Percentiles rank a stretch among this genome's conserved stretches.
Evolutionary conservation across 331 rosid genomes (phyloP).

Genomic region (Spiraea crenata): DNA sequence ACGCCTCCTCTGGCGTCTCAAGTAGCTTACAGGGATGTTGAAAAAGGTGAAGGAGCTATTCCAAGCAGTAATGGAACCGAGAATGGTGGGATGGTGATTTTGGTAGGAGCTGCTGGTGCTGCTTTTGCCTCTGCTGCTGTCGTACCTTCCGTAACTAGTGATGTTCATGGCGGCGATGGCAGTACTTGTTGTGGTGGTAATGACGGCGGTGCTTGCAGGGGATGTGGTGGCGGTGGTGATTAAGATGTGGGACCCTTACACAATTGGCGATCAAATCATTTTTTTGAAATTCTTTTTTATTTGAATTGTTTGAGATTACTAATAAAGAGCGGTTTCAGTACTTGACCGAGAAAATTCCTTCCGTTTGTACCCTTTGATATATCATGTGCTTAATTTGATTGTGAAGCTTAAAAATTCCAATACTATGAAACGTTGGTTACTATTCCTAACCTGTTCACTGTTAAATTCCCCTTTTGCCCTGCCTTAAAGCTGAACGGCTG

Average conservation of each 20-base stretch:
- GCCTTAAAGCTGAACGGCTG: too few species aligned
- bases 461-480: too few species aligned
- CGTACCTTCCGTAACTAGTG: neutral
- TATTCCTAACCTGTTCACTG: too few species aligned
- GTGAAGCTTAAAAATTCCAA: neutral
- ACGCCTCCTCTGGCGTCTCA: neutral
- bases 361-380: neutral
- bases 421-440: too few species aligned
- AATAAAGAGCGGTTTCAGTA: neutral
- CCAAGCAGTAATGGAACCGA: neutral
- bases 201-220: neutral
- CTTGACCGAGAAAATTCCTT: neutral
- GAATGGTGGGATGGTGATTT: conserved; percentile 5
- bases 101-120: neutral
- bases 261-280: neutral
- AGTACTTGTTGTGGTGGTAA: neutral
- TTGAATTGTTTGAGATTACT: neutral
- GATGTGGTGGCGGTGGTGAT: neutral
- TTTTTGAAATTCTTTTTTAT: neutral
- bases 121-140: neutral
- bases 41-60: neutral
- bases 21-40: neutral
- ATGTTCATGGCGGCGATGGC: neutral
- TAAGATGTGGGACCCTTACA: too few species aligned
- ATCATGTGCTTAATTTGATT: neutral